Percentiles rank a stretch among this genome's conserved stretches.
Conservation (phyloP, 768 basidiomycete genomes). For the Saitozyma sp. region DNA sequence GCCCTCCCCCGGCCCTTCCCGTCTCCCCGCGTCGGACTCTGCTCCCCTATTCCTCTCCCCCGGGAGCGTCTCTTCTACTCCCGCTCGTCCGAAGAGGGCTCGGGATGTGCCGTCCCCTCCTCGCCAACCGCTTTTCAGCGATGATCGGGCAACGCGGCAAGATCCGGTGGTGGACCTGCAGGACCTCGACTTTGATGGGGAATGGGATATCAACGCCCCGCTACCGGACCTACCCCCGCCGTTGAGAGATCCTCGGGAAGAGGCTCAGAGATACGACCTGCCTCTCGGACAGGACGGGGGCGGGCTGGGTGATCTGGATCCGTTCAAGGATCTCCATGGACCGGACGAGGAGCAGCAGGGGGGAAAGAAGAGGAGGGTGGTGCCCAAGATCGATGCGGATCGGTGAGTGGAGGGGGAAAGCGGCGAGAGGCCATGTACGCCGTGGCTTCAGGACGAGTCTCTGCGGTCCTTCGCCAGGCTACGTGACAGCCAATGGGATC, state of each 20-base stretch:
- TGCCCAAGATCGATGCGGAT: constrained; percentile 70
- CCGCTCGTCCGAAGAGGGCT: not conserved
- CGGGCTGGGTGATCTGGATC: not conserved
- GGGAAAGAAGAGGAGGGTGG: constrained; percentile 58
- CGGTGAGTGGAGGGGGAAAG: constrained; percentile 42
- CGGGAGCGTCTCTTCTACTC: constrained; percentile 5
- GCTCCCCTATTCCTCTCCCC: constrained; percentile 13
- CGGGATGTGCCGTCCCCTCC: not conserved
- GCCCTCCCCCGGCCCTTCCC: constrained; percentile 7
- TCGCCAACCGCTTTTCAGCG: not conserved
- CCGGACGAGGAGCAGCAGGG: constrained; percentile 45
- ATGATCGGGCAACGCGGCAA: not conserved
- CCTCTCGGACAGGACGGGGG: not conserved
- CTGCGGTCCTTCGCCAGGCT: too few relatives aligned
- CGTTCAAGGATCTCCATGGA: not conserved
- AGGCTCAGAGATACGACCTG: not conserved
- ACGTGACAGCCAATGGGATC: too few relatives aligned
- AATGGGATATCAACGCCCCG: not conserved
- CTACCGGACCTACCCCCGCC: not conserved
- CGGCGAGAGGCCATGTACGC: too few relatives aligned
- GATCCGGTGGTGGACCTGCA: not conserved
- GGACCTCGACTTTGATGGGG: not conserved
- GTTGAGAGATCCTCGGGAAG: too few relatives aligned
- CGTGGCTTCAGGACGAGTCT: not conserved
- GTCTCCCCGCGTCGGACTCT: constrained; percentile 3